These are phyloP conservation scores for Mucor sp. DNA, from an alignment of 371 early-diverging fungal species.

Conservation along the genomic window DNA sequence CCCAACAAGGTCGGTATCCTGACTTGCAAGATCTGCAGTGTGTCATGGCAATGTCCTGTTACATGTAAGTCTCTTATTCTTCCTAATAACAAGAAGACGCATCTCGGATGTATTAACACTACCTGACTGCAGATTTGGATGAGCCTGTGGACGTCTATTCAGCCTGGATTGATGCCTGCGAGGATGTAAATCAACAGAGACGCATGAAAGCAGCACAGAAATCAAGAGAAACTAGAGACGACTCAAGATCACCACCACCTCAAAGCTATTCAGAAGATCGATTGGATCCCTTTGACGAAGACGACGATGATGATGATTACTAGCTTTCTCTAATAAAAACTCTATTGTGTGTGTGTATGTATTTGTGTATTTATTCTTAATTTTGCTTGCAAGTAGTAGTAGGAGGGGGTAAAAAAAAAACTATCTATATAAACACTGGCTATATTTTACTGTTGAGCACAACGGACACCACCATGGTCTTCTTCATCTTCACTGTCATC, in stretches of 20 bases:
- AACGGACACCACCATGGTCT: constrained; percentile 67
- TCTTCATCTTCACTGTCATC: constrained; percentile 73
- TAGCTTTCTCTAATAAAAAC: background rate
- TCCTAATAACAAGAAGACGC: background rate
- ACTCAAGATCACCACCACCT: constrained; percentile 23
- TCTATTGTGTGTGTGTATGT: background rate
- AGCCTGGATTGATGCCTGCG: constrained; percentile 87
- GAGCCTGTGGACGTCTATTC: constrained; percentile 86
- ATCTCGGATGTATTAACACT: background rate
- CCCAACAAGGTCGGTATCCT: constrained; percentile 65
- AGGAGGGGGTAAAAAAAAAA: too few relatives aligned
- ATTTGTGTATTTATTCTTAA: background rate
- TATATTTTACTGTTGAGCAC: constrained; percentile 78
- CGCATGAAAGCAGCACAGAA: constrained; percentile 24
- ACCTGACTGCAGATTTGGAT: constrained; percentile 54
- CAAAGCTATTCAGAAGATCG: constrained; percentile 23
- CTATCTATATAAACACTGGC: background rate
- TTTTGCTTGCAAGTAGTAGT: background rate
- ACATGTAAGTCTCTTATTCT: constrained; percentile 54
- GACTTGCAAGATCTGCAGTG: constrained; percentile 77
- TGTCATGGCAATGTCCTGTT: constrained; percentile 66
- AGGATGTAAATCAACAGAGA: constrained; percentile 60
- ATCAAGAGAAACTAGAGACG: constrained; percentile 17
- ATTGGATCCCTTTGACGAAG: constrained; percentile 38
- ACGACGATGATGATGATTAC: constrained; percentile 37